Percentiles rank a stretch among this genome's conserved stretches.
phyloP scores from a whole-genome alignment of 2,329 filamentous ascomycete genomes.

The Phaeophleospora eucalypticola region DNA sequence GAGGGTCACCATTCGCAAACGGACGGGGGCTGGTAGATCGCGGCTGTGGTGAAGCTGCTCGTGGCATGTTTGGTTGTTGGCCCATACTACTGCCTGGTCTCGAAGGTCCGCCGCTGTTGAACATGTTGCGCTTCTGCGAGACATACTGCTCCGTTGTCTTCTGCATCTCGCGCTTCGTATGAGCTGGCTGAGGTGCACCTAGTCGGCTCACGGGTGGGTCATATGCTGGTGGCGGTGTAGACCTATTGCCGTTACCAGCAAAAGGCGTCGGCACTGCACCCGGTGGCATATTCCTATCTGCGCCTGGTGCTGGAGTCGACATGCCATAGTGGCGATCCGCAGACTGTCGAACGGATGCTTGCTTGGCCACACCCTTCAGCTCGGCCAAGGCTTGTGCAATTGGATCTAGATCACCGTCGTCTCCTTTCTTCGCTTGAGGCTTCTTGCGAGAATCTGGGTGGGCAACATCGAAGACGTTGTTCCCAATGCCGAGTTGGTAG shows the following conservation, averaged over 20 bases:
- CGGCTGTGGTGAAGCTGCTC: constrained; percentile 63
- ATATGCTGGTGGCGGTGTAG: constrained; percentile 84
- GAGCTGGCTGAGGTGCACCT: constrained; percentile 84
- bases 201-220: constrained; percentile 72
- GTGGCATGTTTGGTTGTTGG: constrained; percentile 30
- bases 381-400: constrained; percentile 91
- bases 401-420: constrained; percentile 64
- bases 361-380: constrained; percentile 81
- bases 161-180: constrained; percentile 92
- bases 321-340: constrained; percentile 95
- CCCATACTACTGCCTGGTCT: constrained; percentile 26
- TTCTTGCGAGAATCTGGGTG: constrained; percentile 59
- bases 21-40: constrained; percentile 58
- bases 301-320: constrained; percentile 63
- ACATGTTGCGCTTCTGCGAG: constrained; percentile 76
- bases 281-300: constrained; percentile 37
- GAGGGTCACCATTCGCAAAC: constrained; percentile 35
- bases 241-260: constrained; percentile 48
- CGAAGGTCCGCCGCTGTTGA: constrained; percentile 42
- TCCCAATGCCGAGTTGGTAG: constrained; percentile 88
- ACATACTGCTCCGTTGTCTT: constrained; percentile 87
- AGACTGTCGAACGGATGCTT: constrained; percentile 78
- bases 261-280: constrained; percentile 44
- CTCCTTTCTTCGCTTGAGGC: constrained; percentile 31
- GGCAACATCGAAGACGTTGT: constrained; percentile 92